phyloP scores from a whole-genome alignment of 1,284 basidiomycete genomes.

The Pseudozyma hubeiensis region DNA sequence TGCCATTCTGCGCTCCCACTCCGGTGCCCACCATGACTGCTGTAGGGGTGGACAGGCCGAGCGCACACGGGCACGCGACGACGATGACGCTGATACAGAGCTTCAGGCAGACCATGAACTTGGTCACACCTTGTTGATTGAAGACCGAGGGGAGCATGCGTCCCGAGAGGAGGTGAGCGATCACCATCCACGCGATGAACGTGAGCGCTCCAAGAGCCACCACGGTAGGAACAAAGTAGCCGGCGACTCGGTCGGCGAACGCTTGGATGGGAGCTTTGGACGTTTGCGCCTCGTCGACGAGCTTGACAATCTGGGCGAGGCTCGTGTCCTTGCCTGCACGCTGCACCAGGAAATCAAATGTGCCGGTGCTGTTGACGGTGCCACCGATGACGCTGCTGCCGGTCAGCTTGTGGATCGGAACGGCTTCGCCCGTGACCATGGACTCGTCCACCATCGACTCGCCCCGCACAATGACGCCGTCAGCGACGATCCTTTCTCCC shows the following conservation, averaged over 20 bases:
- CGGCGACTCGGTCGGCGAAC: conserved; percentile 93
- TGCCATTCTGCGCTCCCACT: conserved; percentile 94
- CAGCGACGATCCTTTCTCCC: conserved; percentile 95
- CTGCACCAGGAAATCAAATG: conserved; percentile 93
- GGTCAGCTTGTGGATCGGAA: conserved; percentile 84
- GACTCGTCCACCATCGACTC: conserved; percentile 93
- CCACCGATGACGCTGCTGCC: conserved; percentile 92
- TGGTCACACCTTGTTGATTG: conserved; percentile 82
- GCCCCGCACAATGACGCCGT: conserved; percentile 88
- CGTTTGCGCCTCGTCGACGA: conserved; percentile 98
- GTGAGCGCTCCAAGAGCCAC: conserved; percentile 84
- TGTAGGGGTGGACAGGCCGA: conserved; percentile 95
- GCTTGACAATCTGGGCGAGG: conserved; percentile 91
- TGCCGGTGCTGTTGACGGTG: conserved; percentile 94
- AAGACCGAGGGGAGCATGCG: conserved; percentile 82
- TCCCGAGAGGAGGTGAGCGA: conserved; percentile 76
- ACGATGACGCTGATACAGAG: conserved; percentile 98
- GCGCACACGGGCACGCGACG: conserved; percentile 96
- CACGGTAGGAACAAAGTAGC: conserved; percentile 93
- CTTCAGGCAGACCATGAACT: conserved; percentile 91
- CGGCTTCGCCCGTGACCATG: conserved; percentile 95
- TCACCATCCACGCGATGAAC: conserved; percentile 84
- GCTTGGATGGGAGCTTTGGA: conserved; percentile 97
- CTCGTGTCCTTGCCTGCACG: conserved; percentile 96
- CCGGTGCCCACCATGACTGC: conserved; percentile 99